Evolutionary conservation across 805 yeast genomes (phyloP).

Genomic region (Ogataea wickerhamii): DNA sequence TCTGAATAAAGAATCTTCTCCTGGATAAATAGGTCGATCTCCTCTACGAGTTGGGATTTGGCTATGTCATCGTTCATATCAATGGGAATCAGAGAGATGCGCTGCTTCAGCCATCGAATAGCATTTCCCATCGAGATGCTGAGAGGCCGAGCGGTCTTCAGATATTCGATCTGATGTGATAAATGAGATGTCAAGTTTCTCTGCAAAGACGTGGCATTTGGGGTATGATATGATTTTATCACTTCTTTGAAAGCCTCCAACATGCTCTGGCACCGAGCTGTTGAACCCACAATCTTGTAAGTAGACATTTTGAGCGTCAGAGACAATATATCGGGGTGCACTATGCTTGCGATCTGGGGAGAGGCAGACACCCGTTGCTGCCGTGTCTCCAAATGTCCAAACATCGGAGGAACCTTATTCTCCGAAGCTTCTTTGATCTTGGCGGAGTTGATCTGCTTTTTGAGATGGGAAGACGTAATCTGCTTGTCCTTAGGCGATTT

Average conservation of each 20-base stretch:
- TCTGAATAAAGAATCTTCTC: constrained; percentile 86
- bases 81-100: constrained; percentile 76
- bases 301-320: constrained; percentile 78
- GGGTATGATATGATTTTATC: constrained; percentile 77
- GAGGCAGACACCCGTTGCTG: constrained; percentile 66
- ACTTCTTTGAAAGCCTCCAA: constrained; percentile 78
- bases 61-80: constrained; percentile 68
- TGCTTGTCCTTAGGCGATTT: constrained; percentile 32
- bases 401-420: constrained; percentile 58
- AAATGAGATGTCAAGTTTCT: constrained; percentile 86
- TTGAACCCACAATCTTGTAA: constrained; percentile 86
- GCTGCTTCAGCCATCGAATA: constrained; percentile 94
- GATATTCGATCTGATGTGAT: constrained; percentile 87
- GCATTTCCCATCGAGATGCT: constrained; percentile 97
- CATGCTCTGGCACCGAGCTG: constrained; percentile 81
- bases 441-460: constrained; percentile 52
- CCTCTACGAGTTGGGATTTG: constrained; percentile 55
- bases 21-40: constrained; percentile 75
- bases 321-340: constrained; percentile 82
- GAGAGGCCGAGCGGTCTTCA: constrained; percentile 87
- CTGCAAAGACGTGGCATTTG: constrained; percentile 77
- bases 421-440: constrained; percentile 37
- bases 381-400: constrained; percentile 76
- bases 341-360: constrained; percentile 58
- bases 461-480: constrained; percentile 48